Base-by-base conservation (phyloP, 2,329 filamentous ascomycete species). In the Trichoderma semiorbis region DNA sequence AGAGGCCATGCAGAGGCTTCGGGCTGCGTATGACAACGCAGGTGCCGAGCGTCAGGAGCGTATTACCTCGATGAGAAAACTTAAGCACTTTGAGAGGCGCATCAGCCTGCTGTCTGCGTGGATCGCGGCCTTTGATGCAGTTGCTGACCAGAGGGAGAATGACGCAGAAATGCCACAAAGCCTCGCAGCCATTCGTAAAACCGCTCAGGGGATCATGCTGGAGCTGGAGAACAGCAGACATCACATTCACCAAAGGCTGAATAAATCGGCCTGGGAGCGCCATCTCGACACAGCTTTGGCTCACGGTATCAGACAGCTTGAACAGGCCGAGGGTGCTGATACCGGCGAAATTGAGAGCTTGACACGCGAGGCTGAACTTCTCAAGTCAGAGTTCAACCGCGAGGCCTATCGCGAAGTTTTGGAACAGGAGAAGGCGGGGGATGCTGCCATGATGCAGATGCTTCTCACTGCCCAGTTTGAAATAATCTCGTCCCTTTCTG, bases 401-500 rank as follows among this genome's bases (percentile, higher is more conserved):
- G 96, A 98, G 73, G 89, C 92, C 1, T 89, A 95, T 74, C 84
- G 88, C 14, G 90, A 93, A 67, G 89, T 98, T 24, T 81, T 94
- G 12, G 94, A 98, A 69, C 91, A 96, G 77, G 95, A 98, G 74
- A 95, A 92, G 82, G 86, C 88, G 30, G 92, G 91, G 14, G 94
- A 98, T 78, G 89, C 91, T 24, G 89, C 88, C 21, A 89, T 93
- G 75, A 86, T 97, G 77, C 95, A 98, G 81, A 88, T 93, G 64
- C 87, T 99, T 69, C 88, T 98, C 12, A 91, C 92, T 68, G 93
- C 95, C 14, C 95, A 98, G 77, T 97, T 99, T 76, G 95, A 98
- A 77, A 95, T 95, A 2, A 88, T 98, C 73, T 86, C 93, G 5
- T 93, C 94, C 0, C 88, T 99, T 69, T 90, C 92, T 69, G 92